Evolutionary conservation across 805 yeast species (phyloP), one percentile per base, ranked within the genome.

Genomic region (Saccharomycopsis sp.): DNA sequence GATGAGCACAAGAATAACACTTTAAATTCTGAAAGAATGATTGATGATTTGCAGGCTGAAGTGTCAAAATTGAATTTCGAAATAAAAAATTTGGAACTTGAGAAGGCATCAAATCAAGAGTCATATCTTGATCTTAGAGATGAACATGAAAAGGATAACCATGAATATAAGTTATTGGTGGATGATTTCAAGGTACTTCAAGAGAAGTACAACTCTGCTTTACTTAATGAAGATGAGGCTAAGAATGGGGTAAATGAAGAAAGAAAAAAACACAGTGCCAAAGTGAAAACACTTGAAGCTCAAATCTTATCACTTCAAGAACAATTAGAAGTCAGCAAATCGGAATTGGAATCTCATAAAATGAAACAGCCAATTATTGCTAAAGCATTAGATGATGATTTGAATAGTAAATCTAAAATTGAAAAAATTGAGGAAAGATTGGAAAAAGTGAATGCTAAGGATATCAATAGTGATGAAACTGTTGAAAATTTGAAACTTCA

Each of bases 401-500:
- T 46, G 2, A 40, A 21, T 14, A 33, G 43, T n/a, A 11, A 44
- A 9, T 22, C 32, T 9, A 38, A 41, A 28, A 11, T 48, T 4
- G 38, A 29, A 4, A 44, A 37, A 16, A 47, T 47, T 20, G 48
- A 47, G 19, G 16, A 28, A 6, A 17, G 51, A 13, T 36, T 47
- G 16, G 41, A 44, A 9, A 33, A 37, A 22, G 43, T 41, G 4
- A 41, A 43, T 17, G 11, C 23, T 21, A 40, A 42, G 13, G 32
- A 32, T 17, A 13, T 40, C 3, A 40, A 53, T n/a, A 54, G 31
- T 21, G 43, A 48, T 17, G 40, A 37, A 9, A 34, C 42, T 13
- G 58, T 63, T 45, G 70, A 59, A 40, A 56, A 46, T n/a, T 56
- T 60, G 54, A 66, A 62, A 47, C 64, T 59, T 36, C 61, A 63